Conservation (phyloP, 495 filamentous ascomycete genomes). For the Talaromyces thailandensis region DNA sequence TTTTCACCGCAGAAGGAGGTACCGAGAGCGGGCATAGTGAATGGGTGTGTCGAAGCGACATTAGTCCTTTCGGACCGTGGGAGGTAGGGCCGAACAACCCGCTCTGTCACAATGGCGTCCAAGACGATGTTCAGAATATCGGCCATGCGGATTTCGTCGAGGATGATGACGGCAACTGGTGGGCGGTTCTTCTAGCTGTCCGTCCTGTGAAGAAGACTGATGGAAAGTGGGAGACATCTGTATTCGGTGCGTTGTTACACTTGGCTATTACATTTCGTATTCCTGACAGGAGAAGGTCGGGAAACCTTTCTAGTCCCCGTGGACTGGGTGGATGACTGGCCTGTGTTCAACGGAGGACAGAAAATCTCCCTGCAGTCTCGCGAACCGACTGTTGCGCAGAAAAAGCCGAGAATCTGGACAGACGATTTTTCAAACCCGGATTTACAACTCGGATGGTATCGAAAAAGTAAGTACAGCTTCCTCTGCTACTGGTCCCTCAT, state of each 20-base stretch:
- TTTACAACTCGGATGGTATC: not conserved
- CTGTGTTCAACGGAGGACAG: slow-evolving; percentile 13
- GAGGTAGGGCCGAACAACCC: slow-evolving; percentile 18
- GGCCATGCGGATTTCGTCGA: slow-evolving; percentile 39
- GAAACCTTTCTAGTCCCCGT: slow-evolving; percentile 39
- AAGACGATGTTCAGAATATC: slow-evolving; percentile 31
- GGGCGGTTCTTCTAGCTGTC: slow-evolving; percentile 36
- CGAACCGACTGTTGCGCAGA: not conserved
- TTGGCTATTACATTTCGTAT: not conserved
- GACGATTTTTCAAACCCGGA: not conserved
- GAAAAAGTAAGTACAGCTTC: not conserved
- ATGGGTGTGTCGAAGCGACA: slow-evolving; percentile 28
- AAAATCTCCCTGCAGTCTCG: not conserved
- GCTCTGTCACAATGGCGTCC: slow-evolving; percentile 25
- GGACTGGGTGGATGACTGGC: slow-evolving; percentile 40
- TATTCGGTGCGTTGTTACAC: not conserved
- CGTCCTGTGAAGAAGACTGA: slow-evolving; percentile 20
- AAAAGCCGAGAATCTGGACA: not conserved
- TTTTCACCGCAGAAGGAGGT: slow-evolving; percentile 54
- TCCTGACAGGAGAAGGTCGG: slow-evolving; percentile 16
- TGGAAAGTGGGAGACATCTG: not conserved
- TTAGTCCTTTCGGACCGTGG: not conserved
- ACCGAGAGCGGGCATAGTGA: slow-evolving; percentile 31
- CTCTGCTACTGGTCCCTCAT: too few relatives aligned
- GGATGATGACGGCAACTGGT: slow-evolving; percentile 33